Percentiles rank a stretch among this genome's conserved stretches.
These are phyloP conservation scores for Morella rubra DNA, from an alignment of 306 rosid genomes.

Conservation along the genomic window DNA sequence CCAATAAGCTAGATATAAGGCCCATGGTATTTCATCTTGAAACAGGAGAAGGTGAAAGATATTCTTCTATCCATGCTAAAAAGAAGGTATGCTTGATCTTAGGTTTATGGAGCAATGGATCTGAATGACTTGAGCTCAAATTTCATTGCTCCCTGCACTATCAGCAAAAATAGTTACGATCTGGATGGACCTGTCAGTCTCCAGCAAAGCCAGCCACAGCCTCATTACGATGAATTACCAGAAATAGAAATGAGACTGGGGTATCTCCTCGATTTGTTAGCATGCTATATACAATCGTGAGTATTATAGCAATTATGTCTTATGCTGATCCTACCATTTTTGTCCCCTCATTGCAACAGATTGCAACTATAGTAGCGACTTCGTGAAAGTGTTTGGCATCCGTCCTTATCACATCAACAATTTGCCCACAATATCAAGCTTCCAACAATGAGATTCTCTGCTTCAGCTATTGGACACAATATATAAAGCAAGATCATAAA, in stretches of 20 bases:
- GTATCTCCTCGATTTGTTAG: slow-evolving; percentile 29
- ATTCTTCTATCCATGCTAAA: neutral
- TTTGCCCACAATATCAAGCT: slow-evolving; percentile 17
- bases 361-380: slow-evolving; percentile 42
- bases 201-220: slow-evolving; percentile 41
- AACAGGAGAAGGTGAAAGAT: neutral
- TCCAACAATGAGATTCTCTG: slow-evolving; percentile 22
- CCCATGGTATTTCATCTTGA: neutral
- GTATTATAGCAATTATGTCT: neutral
- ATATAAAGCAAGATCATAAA: slow-evolving; percentile 10
- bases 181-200: slow-evolving; percentile 27
- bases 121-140: slow-evolving; percentile 20
- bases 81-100: slow-evolving; percentile 2
- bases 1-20: neutral
- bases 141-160: slow-evolving; percentile 20
- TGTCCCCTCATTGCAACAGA: slow-evolving; percentile 33
- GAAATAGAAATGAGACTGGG: slow-evolving; percentile 35
- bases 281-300: neutral
- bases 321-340: neutral
- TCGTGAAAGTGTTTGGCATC: neutral
- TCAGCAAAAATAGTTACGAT: slow-evolving; percentile 5
- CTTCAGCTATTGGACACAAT: slow-evolving; percentile 18
- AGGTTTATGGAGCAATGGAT: slow-evolving; percentile 25
- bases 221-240: slow-evolving; percentile 28
- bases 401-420: slow-evolving; percentile 22